Conservation (phyloP, 2,329 filamentous ascomycete species). For the Talaromyces sp. region DNA sequence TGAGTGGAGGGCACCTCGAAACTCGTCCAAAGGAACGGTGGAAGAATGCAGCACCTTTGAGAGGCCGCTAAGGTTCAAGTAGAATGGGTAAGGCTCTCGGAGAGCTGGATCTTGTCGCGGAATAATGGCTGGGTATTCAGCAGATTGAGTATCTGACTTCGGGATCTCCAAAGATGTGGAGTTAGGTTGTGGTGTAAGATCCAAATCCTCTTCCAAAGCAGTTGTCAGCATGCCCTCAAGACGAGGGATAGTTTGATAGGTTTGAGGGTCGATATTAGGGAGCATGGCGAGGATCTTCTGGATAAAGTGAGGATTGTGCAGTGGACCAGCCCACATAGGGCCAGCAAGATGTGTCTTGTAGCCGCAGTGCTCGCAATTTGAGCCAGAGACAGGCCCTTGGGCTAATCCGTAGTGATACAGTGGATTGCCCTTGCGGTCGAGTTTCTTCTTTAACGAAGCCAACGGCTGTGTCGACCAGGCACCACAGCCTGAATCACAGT, state of each 20-base stretch:
- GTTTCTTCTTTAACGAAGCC: constrained; percentile 66
- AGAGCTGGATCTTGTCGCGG: constrained; percentile 61
- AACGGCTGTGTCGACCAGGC: constrained; percentile 84
- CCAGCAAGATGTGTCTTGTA: constrained; percentile 84
- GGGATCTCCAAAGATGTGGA: neutral
- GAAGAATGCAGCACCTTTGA: constrained; percentile 76
- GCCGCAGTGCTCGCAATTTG: constrained; percentile 79
- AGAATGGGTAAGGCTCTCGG: constrained; percentile 80
- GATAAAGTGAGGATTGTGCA: constrained; percentile 85
- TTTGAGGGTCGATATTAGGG: constrained; percentile 64
- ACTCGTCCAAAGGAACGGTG: constrained; percentile 75
- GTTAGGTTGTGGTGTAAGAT: constrained; percentile 21
- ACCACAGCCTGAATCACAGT: constrained; percentile 88
- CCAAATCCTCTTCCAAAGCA: constrained; percentile 73
- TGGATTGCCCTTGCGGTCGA: constrained; percentile 70
- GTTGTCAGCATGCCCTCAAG: constrained; percentile 91
- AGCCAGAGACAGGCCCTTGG: constrained; percentile 67
- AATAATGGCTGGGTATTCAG: constrained; percentile 37
- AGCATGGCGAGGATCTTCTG: constrained; percentile 74
- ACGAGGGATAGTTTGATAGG: constrained; percentile 78
- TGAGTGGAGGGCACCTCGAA: constrained; percentile 78
- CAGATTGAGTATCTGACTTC: constrained; percentile 15
- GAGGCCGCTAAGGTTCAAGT: constrained; percentile 74
- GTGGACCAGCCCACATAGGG: constrained; percentile 90
- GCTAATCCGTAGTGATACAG: constrained; percentile 80